Evolutionary conservation across 1,284 basidiomycete genomes (phyloP), one percentile per base, ranked within the genome.

Genomic region (Tylopilus sp.): DNA sequence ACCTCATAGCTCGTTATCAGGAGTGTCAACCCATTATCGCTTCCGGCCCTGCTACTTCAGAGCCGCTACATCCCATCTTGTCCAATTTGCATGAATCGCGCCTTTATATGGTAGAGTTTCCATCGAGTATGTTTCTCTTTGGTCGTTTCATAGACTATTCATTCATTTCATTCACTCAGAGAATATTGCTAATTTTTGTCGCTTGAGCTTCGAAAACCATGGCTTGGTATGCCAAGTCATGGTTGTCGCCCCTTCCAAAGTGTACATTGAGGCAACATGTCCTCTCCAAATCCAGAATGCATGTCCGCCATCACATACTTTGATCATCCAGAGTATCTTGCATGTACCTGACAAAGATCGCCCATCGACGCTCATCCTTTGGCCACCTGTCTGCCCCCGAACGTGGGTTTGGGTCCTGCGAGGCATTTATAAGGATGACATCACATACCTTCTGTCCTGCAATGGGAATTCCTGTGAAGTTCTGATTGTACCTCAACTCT

Each of bases 101-200:
- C 28, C n/a, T n/a, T n/a, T n/a, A n/a, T n/a, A n/a, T n/a, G n/a
- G 44, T 46, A 26, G 33, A 46, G n/a, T 46, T 46, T 28, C 44
- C n/a, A 4, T 35, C n/a, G 3, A 46, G 44, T 46, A 36, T 36
- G 25, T 45, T 11, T 45, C 33, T 28, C 6, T 28, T 28, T 31
- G 1, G 13, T 45, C 20, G 32, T 35, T 28, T 36, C 25, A 20
- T 26, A 22, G 10, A 24, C 6, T 36, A 28, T 19, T 46, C 15
- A 36, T 36, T 7, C 44, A 46, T 35, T 46, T 11, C 6, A 3
- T 35, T 7, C 43, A 7, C 25, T 35, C 32, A 46, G 44, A 46
- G n/a, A 46, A 46, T 45, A 36, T 45, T n/a, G 44, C 44, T 33
- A 9, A 26, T 46, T 46, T 46, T 46, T 46, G 44, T 13, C 8